Base-by-base conservation (phyloP, 2,329 filamentous ascomycete genomes). In the Macrophomina tecta region DNA sequence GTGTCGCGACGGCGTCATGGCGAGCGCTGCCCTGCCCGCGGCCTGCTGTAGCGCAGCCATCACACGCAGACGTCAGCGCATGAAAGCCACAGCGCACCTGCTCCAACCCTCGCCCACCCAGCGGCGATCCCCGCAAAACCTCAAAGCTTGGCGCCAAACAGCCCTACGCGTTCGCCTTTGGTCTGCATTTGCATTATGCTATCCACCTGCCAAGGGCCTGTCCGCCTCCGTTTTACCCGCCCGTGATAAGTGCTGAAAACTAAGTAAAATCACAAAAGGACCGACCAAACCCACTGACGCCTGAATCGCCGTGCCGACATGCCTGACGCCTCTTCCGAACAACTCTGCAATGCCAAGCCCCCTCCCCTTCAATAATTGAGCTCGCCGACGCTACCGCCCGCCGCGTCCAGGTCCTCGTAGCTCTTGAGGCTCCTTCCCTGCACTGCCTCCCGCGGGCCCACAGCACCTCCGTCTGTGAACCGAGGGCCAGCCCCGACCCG, bases 321-420 rank as follows among this genome's bases (percentile, higher is more conserved):
- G 58, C 58, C 42, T 36, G 42, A 51, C 45, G 55, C 34, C 34
- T 52, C 52, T 46, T 46, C 14, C 3, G 23, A 18, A 53, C 32
- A 38, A 23, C n/a, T 23, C 38, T 23, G 9, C 23, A 23, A 40
- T 40, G 32, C 55, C 53, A 64, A 23, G 7, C 58, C 40, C 71
- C 23, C 23, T 3, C 3, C 23, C 23, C 23, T 23, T 76, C 85
- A 98, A 76, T 98, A 98, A 80, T 98, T 96, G 74, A 98, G 82
- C 81, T 97, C 94, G 34, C 92, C 91, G 48, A 90, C 89, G 48
- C 90, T 92, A 62, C 79, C 78, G 46, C 79, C 80, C 62, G 81
- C 82, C n/a, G 96, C 94, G 81, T 99, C 95, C 30, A 99, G 83
- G 76, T 99, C 95, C 79, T 99, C 96, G 76, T 99, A 99, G 78